Base-by-base conservation (phyloP, 1,284 basidiomycete species). In the Xanthoconium separans region DNA sequence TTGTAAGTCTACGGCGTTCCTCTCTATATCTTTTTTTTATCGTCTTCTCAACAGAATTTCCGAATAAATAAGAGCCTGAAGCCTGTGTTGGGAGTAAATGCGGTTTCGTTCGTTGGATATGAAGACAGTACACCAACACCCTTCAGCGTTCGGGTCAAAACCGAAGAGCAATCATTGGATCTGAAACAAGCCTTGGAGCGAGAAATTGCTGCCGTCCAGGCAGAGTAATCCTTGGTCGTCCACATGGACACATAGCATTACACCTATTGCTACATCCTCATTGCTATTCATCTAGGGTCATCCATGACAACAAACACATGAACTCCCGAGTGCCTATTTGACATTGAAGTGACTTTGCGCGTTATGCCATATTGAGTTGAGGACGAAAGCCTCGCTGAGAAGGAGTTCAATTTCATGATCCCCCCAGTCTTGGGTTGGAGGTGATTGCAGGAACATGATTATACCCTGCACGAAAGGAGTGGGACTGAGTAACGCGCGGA, bases 361-460 rank as follows among this genome's bases (percentile, higher is more conserved):
- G 59, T 95, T 93, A 62, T 94, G 91, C 93, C 93, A 96, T 65
- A 92, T 89, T 22, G 88, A 92, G 66, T 91, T 94, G 62, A 95
- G 85, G 50, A 98, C 92, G 66, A 97, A 99, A 9, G 97, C 96
- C 72, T 98, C 93, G 64, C 91, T 93, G 43, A 99, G 82, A 16
- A 99, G 82, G 73, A 98, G 83, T 69, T 98, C 95, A 44, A 98
- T 89, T 69, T 99, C 95, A 65, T 95, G 89, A 71, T 99, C 96
- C 6, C 85, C 85, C 96, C 97, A 99, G 49, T 83, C 82, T 65
- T 96, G 92, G 2, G 96, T 99, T 10, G 97, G 96, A 6, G 98
- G 80, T 4, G 92, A 93, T 73, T 99, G 96, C 4, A 99, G 79
- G 75, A 98, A 99, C 90, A 99, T 98, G 72, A 99, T 99, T 71